These are phyloP conservation scores for Panicum virgatum DNA, from an alignment of 202 grass and related monocot species.

Conservation along the genomic window DNA sequence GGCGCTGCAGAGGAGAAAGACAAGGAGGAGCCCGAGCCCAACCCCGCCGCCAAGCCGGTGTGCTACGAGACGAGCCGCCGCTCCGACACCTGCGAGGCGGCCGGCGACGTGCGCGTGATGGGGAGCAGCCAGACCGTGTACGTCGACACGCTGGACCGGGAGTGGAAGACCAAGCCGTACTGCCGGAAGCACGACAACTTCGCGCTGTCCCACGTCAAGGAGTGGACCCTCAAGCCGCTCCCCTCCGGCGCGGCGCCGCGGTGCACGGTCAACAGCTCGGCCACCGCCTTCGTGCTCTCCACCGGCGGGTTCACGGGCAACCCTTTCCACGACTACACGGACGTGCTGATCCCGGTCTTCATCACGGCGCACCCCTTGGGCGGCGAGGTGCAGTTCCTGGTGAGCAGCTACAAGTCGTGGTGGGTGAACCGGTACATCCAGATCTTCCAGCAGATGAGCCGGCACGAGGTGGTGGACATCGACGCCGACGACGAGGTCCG, in stretches of 20 bases:
- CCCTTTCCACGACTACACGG: constrained; percentile 86
- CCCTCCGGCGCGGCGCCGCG: constrained; percentile 23
- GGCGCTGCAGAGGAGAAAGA: constrained; percentile 37
- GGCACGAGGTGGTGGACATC: constrained; percentile 66
- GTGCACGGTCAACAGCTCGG: constrained; percentile 66
- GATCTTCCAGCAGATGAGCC: constrained; percentile 76
- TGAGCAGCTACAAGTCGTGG: constrained; percentile 78
- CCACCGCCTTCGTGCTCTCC: constrained; percentile 69
- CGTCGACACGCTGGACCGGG: constrained; percentile 44
- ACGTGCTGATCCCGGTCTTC: constrained; percentile 82
- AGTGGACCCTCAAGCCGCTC: constrained; percentile 61
- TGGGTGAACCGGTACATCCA: constrained; percentile 66
- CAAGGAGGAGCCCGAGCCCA: constrained; percentile 26
- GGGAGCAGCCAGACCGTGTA: constrained; percentile 53
- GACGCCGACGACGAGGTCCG: constrained; percentile 61
- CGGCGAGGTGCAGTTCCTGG: constrained; percentile 74
- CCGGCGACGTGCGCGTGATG: constrained; percentile 59
- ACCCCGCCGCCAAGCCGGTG: constrained; percentile 33
- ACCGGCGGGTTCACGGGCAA: constrained; percentile 85
- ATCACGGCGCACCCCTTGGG: constrained; percentile 58
- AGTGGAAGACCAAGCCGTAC: constrained; percentile 75
- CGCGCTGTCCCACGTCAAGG: constrained; percentile 61
- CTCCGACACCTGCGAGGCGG: constrained; percentile 73
- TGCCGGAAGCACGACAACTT: constrained; percentile 69
- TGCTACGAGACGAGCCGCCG: constrained; percentile 75